phyloP scores from a whole-genome alignment of 2,329 filamentous ascomycete genomes.

The Aspergillus nomiae region DNA sequence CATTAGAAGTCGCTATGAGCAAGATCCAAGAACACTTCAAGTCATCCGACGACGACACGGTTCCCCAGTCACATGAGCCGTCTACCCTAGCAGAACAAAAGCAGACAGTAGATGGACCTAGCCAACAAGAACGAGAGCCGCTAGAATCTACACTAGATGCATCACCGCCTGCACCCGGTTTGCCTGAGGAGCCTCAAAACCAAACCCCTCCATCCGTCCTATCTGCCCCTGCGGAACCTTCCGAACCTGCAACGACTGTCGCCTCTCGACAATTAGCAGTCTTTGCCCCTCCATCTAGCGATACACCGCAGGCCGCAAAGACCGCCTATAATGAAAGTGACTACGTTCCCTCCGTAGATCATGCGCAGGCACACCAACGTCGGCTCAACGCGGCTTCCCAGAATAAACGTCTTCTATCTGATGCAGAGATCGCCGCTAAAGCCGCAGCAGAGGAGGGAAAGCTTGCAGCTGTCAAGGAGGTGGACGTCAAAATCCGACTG shows the following conservation, averaged over 20 bases:
- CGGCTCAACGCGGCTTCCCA: conserved; percentile 73
- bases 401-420: conserved; percentile 78
- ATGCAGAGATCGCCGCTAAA: conserved; percentile 75
- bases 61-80: conserved; percentile 22
- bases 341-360: conserved; percentile 78
- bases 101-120: conserved; percentile 7
- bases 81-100: conserved; percentile 24
- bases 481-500: conserved; percentile 80
- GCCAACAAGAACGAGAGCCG: conserved; percentile 15
- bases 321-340: conserved; percentile 69
- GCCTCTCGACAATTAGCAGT: conserved; percentile 61
- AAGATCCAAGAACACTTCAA: conserved; percentile 78
- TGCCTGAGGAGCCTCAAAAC: conserved; percentile 18
- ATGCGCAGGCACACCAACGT: conserved; percentile 78
- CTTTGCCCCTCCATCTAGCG: conserved; percentile 74
- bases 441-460: conserved; percentile 66
- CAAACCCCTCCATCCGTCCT: conserved; percentile 15
- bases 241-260: conserved; percentile 35
- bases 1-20: conserved; percentile 80
- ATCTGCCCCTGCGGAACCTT: conserved; percentile 22
- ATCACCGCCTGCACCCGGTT: conserved; percentile 2
- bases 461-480: conserved; percentile 65
- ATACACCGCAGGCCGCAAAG: conserved; percentile 74
- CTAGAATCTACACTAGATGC: conserved; percentile 14
- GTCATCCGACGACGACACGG: conserved; percentile 39